Evolutionary conservation across 2,329 filamentous ascomycete species (phyloP), one percentile per base, ranked within the genome.

Genomic region (Phoma sp.): DNA sequence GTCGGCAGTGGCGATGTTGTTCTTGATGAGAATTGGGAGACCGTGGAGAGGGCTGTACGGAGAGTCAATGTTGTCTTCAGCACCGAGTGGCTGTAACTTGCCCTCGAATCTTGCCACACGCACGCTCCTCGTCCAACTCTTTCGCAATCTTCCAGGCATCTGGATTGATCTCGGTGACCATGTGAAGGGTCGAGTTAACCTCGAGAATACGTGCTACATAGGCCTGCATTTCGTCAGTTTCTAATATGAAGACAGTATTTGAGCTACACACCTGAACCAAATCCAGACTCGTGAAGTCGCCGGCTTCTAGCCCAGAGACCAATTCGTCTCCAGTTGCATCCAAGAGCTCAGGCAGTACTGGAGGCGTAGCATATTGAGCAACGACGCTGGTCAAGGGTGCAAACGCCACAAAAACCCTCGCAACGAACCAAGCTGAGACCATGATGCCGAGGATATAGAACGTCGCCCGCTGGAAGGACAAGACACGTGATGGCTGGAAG

Each of bases 11-110:
- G 82, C 86, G 43, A 90, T 88, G 66, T 87, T 88, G 73, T 88
- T 84, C 70, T 90, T 90, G 74, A 89, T 78, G 5, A 89, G 73
- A 22, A 89, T 82, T 0, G 87, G 87, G 4, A 89, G 80, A 6
- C 87, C 87, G 66, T 89, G 85, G 0, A 88, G 76, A 2, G 84
- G 84, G 0, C 81, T 79, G 45, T 1, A 12, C 44, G 13, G 17
- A 17, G 12, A 4, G 29, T 64, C 19, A 61, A 52, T 9, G 29
- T 21, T 21, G 38, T 10, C 17, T 6, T 27, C 9, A 33, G 12
- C 12, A 4, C n/a, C 27, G 7, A 40, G 24, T 19, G 1, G 2
- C 10, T 24, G 15, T 25, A n/a, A 58, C 55, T 10, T 61, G 80
- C 77, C 83, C 80, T 45, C 80, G 69, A 17, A 77, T 57, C 7